A percentile compares a stretch with the other conserved stretches of the same genome.
Conservation (phyloP, 2,329 filamentous ascomycete genomes). For the Tolypocladium cylindrosporum region DNA sequence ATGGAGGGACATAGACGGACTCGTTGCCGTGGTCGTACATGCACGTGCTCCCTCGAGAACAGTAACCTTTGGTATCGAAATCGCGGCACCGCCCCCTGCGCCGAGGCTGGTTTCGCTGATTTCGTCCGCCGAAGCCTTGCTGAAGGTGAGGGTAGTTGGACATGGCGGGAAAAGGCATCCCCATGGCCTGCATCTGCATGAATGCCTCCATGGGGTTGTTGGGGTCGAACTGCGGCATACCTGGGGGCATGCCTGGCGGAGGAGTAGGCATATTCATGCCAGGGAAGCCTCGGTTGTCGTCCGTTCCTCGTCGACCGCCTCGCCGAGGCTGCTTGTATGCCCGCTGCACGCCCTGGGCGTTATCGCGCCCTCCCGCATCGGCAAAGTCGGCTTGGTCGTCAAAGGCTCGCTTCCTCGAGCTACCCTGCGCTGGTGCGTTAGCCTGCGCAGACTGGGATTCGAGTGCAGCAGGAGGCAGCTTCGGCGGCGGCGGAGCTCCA, state of each 20-base stretch:
- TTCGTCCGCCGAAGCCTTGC: slow-evolving; percentile 11
- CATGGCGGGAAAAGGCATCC: slow-evolving; percentile 29
- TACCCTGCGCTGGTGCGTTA: not conserved
- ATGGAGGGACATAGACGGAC: slow-evolving; percentile 26
- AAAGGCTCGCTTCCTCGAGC: slow-evolving; percentile 25
- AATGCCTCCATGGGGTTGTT: slow-evolving; percentile 53
- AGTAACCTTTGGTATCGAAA: slow-evolving; percentile 65
- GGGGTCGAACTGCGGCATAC: slow-evolving; percentile 43
- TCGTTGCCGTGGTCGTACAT: slow-evolving; percentile 58
- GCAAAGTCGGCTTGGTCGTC: slow-evolving; percentile 17
- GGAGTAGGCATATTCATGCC: not conserved
- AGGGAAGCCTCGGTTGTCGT: slow-evolving; percentile 9
- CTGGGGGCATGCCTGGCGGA: slow-evolving; percentile 8
- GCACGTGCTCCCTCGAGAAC: slow-evolving; percentile 56
- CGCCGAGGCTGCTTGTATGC: slow-evolving; percentile 51
- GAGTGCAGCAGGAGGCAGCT: slow-evolving; percentile 1
- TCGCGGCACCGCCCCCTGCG: slow-evolving; percentile 50
- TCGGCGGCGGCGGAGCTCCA: slow-evolving; percentile 35
- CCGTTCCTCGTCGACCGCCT: slow-evolving; percentile 27
- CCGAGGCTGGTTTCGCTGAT: slow-evolving; percentile 15
- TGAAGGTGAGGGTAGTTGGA: slow-evolving; percentile 27
- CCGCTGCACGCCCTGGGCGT: slow-evolving; percentile 24
- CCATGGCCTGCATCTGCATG: slow-evolving; percentile 50
- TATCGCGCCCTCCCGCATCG: slow-evolving; percentile 13
- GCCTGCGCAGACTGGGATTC: not conserved